Percentiles rank a stretch among this genome's conserved stretches.
Conservation (phyloP, 805 yeast species). For the Candida corydali region DNA sequence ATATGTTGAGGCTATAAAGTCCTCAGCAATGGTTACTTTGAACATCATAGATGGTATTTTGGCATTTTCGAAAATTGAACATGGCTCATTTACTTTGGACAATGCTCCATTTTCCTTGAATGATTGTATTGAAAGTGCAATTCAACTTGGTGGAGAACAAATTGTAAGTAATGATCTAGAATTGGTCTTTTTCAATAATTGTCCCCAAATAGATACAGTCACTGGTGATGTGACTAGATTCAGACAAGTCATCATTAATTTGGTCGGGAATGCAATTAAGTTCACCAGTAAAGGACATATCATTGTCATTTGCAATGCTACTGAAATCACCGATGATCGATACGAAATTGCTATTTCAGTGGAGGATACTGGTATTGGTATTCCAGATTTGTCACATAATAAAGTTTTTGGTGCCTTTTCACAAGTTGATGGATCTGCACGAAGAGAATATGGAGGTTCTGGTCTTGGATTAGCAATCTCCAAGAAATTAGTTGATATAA, state of each 20-base stretch:
- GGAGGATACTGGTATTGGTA: conserved; percentile 53
- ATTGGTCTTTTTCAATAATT: conserved; percentile 39
- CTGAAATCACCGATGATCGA: conserved; percentile 22
- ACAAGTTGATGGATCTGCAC: conserved; percentile 53
- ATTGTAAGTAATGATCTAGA: conserved; percentile 42
- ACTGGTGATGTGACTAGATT: conserved; percentile 48
- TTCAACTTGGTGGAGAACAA: conserved; percentile 47
- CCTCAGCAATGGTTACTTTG: conserved; percentile 48
- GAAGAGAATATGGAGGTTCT: conserved; percentile 50
- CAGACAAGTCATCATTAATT: conserved; percentile 47
- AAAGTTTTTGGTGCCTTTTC: conserved; percentile 51
- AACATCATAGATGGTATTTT: conserved; percentile 52
- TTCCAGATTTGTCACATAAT: conserved; percentile 39
- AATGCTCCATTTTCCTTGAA: conserved; percentile 41
- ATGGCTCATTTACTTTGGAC: conserved; percentile 46
- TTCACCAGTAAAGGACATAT: conserved; percentile 44
- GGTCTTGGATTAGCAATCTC: conserved; percentile 49
- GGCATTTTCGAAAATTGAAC: conserved; percentile 53
- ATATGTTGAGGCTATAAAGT: conserved; percentile 49
- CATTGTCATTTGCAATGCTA: conserved; percentile 30
- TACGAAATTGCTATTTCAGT: conserved; percentile 39
- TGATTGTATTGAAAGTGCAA: conserved; percentile 44
- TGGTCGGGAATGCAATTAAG: conserved; percentile 52
- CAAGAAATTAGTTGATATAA: conserved; percentile 43
- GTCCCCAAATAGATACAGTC: conserved; percentile 34